These are phyloP conservation scores for Wickerhamomyces chambardii DNA, from an alignment of 805 yeast genomes.

Conservation along the genomic window DNA sequence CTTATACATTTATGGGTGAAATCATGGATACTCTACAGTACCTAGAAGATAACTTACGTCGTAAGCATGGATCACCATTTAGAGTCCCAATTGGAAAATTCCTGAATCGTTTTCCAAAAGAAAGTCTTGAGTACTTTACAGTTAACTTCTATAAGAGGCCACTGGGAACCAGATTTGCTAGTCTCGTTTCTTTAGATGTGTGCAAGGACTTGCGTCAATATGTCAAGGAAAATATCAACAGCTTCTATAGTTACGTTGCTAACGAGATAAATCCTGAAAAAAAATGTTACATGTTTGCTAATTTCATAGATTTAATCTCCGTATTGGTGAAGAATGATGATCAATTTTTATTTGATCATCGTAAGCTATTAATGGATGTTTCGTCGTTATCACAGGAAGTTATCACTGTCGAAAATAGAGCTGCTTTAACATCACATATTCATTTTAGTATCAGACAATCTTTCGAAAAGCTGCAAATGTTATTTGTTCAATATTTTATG, in stretches of 20 bases:
- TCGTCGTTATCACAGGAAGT: conserved; percentile 35
- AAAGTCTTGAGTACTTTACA: conserved; percentile 62
- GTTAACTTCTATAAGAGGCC: conserved; percentile 55
- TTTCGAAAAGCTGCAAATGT: conserved; percentile 45
- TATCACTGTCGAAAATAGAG: conserved; percentile 26
- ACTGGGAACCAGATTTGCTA: conserved; percentile 57
- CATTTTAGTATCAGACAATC: conserved; percentile 71
- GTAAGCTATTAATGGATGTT: conserved; percentile 32
- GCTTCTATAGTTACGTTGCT: conserved; percentile 36
- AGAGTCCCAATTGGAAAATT: conserved; percentile 85
- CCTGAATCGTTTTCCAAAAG: conserved; percentile 71
- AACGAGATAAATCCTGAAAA: conserved; percentile 42
- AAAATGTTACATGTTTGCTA: conserved; percentile 60
- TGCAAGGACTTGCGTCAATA: conserved; percentile 48
- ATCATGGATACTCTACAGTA: conserved; percentile 66
- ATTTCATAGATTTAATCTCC: conserved; percentile 55
- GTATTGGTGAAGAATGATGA: conserved; percentile 40
- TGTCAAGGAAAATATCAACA: conserved; percentile 42
- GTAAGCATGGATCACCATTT: conserved; percentile 84
- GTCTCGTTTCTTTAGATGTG: conserved; percentile 46
- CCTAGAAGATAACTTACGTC: conserved; percentile 74
- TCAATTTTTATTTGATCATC: conserved; percentile 52
- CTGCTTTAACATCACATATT: conserved; percentile 44
- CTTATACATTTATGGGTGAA: conserved; percentile 86
- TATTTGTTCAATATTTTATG: conserved; percentile 31